Conservation (phyloP, 2,329 filamentous ascomycete species). For the Cercospora zeae-maydis region DNA sequence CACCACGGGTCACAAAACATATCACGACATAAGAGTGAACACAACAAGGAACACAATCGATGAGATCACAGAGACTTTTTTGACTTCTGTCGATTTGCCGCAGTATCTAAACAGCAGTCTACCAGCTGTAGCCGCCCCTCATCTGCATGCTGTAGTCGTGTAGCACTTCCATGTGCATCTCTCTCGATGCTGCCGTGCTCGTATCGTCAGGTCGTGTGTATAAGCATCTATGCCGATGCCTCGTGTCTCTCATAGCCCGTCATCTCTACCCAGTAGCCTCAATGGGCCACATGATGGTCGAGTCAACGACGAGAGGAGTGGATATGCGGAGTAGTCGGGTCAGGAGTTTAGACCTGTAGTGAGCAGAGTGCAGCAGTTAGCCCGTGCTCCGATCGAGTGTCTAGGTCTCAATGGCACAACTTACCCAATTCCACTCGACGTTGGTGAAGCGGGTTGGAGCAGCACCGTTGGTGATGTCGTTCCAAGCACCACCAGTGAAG, state of each 20-base stretch:
- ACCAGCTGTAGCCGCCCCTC: neutral
- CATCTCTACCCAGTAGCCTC: neutral
- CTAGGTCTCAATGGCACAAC: neutral
- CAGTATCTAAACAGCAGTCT: neutral
- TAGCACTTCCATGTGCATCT: neutral
- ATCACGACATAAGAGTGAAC: neutral
- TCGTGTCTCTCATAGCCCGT: neutral
- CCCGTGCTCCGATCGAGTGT: neutral
- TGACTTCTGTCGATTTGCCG: neutral
- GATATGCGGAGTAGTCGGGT: neutral
- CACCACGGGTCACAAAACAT: neutral
- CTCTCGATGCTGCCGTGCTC: neutral
- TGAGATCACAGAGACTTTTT: neutral
- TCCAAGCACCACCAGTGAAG: conserved; percentile 12
- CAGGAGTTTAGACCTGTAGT: neutral
- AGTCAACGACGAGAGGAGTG: neutral
- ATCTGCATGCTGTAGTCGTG: neutral
- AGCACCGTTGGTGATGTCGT: conserved; percentile 10
- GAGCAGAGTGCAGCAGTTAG: neutral
- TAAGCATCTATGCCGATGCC: neutral
- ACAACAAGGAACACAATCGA: neutral
- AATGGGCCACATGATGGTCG: neutral
- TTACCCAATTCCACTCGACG: conserved; percentile 2
- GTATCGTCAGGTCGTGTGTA: neutral
- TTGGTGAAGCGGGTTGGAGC: neutral